A percentile compares a stretch with the other conserved stretches of the same genome.
phyloP scores from a whole-genome alignment of 805 yeast genomes.

The Dipodascopsis uninucleata region DNA sequence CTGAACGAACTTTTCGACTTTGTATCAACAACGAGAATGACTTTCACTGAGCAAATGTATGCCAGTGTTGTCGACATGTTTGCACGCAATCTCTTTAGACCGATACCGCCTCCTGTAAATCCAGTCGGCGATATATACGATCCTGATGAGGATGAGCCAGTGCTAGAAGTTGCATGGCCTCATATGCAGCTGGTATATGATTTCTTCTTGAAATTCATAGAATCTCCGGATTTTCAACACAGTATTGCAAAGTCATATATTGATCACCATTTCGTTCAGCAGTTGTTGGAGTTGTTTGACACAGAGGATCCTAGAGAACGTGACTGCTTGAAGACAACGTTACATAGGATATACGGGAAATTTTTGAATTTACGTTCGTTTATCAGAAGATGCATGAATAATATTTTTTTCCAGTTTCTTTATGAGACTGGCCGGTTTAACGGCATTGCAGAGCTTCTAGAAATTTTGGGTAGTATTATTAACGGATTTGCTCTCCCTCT shows the following conservation, averaged over 20 bases:
- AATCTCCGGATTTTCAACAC: constrained; percentile 91
- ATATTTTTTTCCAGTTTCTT: constrained; percentile 86
- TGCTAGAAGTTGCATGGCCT: constrained; percentile 95
- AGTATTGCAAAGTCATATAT: constrained; percentile 89
- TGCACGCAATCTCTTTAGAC: constrained; percentile 81
- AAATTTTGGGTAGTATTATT: constrained; percentile 91
- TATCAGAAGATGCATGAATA: constrained; percentile 84
- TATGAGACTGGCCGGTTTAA: constrained; percentile 95
- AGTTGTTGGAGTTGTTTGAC: constrained; percentile 83
- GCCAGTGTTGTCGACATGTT: constrained; percentile 86
- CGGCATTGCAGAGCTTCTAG: constrained; percentile 91
- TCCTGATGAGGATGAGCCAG: constrained; percentile 99
- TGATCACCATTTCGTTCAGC: constrained; percentile 82
- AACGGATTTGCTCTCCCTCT: constrained; percentile 97
- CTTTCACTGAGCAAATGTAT: constrained; percentile 88
- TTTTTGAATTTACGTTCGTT: constrained; percentile 84
- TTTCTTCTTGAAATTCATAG: constrained; percentile 86
- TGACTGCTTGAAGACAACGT: constrained; percentile 88
- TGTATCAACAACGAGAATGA: constrained; percentile 74
- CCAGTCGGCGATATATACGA: constrained; percentile 95
- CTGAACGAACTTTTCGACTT: constrained; percentile 86
- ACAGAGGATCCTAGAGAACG: constrained; percentile 96
- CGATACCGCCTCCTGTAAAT: constrained; percentile 97
- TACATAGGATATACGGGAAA: constrained; percentile 95
- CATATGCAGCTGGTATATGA: constrained; percentile 97